Evolutionary conservation across 169 alveolate genomes (phyloP), one percentile per base, ranked within the genome.

Genomic region (Plasmodium gaboni): DNA sequence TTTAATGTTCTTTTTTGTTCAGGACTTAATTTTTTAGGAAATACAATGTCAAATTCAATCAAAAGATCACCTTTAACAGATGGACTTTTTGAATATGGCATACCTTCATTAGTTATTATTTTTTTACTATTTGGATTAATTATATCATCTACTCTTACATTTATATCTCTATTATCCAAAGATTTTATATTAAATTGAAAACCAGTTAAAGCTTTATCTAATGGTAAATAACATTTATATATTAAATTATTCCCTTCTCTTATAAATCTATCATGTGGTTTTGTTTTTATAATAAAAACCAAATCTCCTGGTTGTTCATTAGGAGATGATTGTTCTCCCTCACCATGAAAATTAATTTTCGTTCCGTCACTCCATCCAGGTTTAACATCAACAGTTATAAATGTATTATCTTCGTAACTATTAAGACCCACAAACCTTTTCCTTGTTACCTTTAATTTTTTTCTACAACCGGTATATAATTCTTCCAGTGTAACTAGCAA

Each of bases 361-460:
- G 97, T 94, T n/a, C 97, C 97, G 74, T 94, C 97, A 61, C 93
- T 94, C 97, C 97, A 94, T 7, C 97, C 95, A 92, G 97, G 96
- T 73, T 94, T 94, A 28, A 94, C 85, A 73, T 94, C 97, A n/a
- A 94, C 92, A 63, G 93, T 94, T 13, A 94, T 95, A 3, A 94
- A 91, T 65, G 94, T 94, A 69, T 94, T 97, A 72, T 94, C 97
- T 60, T 92, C 94, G 67, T 95, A 94, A n/a, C 87, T 95, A 22
- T 73, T 63, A 55, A 70, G 73, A 48, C 88, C 91, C 17, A 80
- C 22, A 72, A 94, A 94, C 15, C 97, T 85, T 68, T 94, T 94
- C 13, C 97, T 89, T 26, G 97, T 94, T 17, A 94, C 89, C 55
- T 94, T 94, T 89, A 94, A 92, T 64, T 94, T 94, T 80, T 94